Evolutionary conservation across 192 early-diverging fungal species (phyloP), one percentile per base, ranked within the genome.

Genomic region (Backusella westeae): DNA sequence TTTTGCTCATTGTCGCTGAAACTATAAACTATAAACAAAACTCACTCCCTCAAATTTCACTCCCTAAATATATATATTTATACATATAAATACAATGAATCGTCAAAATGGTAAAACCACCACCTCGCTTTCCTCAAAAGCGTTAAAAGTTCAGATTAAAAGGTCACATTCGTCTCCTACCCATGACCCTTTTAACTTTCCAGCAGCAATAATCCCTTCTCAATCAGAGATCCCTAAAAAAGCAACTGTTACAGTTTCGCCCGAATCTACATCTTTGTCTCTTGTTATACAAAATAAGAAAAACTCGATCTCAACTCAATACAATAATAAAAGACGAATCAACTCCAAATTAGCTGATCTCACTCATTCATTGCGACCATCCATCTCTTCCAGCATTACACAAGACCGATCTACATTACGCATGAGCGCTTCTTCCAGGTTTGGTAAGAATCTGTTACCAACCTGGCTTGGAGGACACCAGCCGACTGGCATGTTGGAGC

Each of bases 371-470:
- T 41, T 71, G 21, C 34, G 63, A 67, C 38, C 72, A 21, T 52
- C 71, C 9, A 34, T 49, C 1, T 35, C 71, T 6, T 21, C 71
- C 34, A 41, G 14, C 26, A 34, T 23, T 66, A 4, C 46, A 17
- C 59, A 66, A 59, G 69, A 71, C 29, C n/a, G 69, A 36, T 73
- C 66, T 34, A 35, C 46, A 1, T n/a, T 77, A 42, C 65, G 76
- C 15, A 69, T 53, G 34, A 77, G 76, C 35, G 29, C 69, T 10
- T 74, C 78, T 17, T 59, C 78, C 35, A 49, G 78, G 44, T 79
- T 79, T 75, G 78, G 78, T 23, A 79, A 79, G 39, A 73, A 44
- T 52, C 23, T 79, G 35, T 71, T 79, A 36, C 78, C 78, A 8
- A 38, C 56, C 41, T 79, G 78, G 78, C 67, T 79, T 15, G 78